Conservation (phyloP, 257 asterid genomes). For the Solanum tacnaense region DNA sequence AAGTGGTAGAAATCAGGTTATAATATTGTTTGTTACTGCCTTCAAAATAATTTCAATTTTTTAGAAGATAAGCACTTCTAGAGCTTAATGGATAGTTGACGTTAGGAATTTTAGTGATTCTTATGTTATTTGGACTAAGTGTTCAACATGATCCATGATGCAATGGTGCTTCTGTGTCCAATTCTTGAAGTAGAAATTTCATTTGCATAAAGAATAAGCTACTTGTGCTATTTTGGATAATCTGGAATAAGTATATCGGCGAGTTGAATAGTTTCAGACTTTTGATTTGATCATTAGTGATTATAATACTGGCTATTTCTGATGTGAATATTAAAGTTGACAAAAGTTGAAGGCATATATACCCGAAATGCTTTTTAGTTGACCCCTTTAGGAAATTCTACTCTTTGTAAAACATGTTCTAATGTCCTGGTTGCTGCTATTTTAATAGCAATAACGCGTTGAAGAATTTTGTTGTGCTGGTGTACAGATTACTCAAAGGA, state of each 20-base stretch:
- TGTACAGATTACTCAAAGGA: neutral
- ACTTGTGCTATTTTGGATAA: neutral
- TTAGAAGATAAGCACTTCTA: neutral
- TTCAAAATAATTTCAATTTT: neutral
- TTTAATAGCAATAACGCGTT: neutral
- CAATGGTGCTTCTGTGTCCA: neutral
- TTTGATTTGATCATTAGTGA: neutral
- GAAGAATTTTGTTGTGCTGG: neutral
- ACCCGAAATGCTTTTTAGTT: constrained; percentile 1
- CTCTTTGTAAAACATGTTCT: neutral
- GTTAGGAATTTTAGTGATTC: neutral
- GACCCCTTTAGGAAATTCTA: neutral
- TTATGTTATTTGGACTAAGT: neutral
- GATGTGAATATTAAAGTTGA: neutral
- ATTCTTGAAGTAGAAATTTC: neutral
- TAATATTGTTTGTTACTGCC: neutral
- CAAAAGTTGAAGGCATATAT: constrained; percentile 20
- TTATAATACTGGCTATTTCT: neutral
- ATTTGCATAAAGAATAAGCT: neutral
- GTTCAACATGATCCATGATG: neutral
- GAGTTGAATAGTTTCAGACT: neutral
- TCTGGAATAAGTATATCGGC: neutral
- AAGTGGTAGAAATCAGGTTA: neutral
- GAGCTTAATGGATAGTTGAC: neutral
- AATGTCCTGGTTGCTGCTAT: constrained; percentile 4